Evolutionary conservation across 78 protist species (phyloP), one percentile per base, ranked within the genome.

Genomic region (Dictyostelium brefeldianum): DNA sequence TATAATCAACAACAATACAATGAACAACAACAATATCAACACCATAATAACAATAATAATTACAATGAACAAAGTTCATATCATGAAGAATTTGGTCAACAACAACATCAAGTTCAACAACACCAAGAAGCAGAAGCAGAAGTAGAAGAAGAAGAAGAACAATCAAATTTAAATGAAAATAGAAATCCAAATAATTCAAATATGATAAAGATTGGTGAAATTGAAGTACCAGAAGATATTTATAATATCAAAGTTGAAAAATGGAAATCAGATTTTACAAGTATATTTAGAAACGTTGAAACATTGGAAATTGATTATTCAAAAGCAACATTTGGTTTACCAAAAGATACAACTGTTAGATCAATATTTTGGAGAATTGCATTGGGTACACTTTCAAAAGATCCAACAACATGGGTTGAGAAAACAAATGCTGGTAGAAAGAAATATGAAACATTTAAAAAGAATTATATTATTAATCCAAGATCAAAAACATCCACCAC

Each of bases 381-480:
- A 47, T 22, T 85, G 3, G 92, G 92, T 59, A 31, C 59, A 1
- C 51, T 85, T 10, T 48, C 79, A 27, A 48, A 75, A 5, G 64
- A 51, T 14, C 50, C 92, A 43, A 85, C 27, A 2, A 36, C 67
- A 36, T 85, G 92, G 92, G 22, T 27, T 25, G 92, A 85, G 59
- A 59, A 50, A 85, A 75, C 92, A 12, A 85, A 85, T 43, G 43
- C 48, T 12, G 43, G 46, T 50, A 54, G 92, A 53, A 71, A 31
- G 43, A 85, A 75, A 47, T 85, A 85, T 75, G 92, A 85, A 31
- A 75, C 81, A 14, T 59, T 85, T 4, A 85, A 75, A 53, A 71
- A 78, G 48, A 64, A 20, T 20, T 75, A 85, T 48, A 85, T 85
- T 29, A 43, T 85, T 25, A 64, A 85, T 70, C 92, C 92, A 57